Evolutionary conservation across 1,139 yeast species (phyloP).

Genomic region (Hemisphaericaspora subhashii): DNA sequence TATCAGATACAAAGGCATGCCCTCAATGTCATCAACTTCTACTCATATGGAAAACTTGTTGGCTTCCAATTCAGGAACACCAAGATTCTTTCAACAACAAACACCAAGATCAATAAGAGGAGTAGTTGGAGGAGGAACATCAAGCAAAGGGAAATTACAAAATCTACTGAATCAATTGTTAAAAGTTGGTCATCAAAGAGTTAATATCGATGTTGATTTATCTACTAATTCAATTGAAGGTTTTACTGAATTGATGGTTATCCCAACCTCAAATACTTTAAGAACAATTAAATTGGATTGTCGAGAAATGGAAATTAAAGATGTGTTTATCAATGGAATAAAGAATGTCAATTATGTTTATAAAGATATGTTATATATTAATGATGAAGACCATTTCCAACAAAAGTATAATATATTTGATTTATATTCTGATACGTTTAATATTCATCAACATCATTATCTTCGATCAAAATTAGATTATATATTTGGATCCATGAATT

Average conservation of each 20-base stretch:
- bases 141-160: slow-evolving; percentile 8
- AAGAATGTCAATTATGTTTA: slow-evolving; percentile 36
- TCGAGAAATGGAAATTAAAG: slow-evolving; percentile 67
- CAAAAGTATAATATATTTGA: slow-evolving; percentile 40
- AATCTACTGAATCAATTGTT: slow-evolving; percentile 41
- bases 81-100: slow-evolving; percentile 6
- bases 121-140: too few species aligned
- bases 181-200: slow-evolving; percentile 68
- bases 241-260: slow-evolving; percentile 75
- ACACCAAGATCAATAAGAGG: slow-evolving; percentile 7
- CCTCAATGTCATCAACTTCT: slow-evolving; percentile 10
- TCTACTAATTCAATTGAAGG: slow-evolving; percentile 59
- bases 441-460: slow-evolving; percentile 62
- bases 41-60: slow-evolving; percentile 6
- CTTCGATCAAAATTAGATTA: slow-evolving; percentile 64
- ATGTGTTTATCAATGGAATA: slow-evolving; percentile 58
- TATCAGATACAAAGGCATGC: background rate
- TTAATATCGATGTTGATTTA: slow-evolving; percentile 65
- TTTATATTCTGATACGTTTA: slow-evolving; percentile 42
- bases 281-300: slow-evolving; percentile 73
- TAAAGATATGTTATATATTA: slow-evolving; percentile 40
- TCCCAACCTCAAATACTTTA: slow-evolving; percentile 65
- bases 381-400: slow-evolving; percentile 30
- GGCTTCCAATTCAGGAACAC: slow-evolving; percentile 9
- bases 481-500: slow-evolving; percentile 54